phyloP scores from a whole-genome alignment of 352 stramenopile genomes.

The Globisporangium splendens region DNA sequence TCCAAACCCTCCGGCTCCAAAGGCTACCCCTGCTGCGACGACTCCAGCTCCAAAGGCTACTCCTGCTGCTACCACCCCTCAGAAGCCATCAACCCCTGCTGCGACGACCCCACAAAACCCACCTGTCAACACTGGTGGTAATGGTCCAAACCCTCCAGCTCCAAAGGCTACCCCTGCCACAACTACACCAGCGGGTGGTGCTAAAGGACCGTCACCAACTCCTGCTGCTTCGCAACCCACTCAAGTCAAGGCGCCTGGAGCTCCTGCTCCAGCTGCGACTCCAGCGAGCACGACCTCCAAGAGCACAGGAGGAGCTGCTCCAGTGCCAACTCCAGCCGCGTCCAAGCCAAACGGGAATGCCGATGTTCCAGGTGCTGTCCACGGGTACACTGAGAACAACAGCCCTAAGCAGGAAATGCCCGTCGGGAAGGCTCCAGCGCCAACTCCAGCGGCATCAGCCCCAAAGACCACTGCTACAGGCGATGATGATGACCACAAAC shows the following conservation, averaged over 20 bases:
- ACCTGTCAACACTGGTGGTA: no score
- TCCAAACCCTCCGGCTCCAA: not conserved
- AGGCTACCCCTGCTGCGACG: not conserved
- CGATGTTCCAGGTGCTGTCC: conserved; percentile 9
- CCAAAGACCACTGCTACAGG: conserved; percentile 5
- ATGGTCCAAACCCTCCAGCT: not conserved
- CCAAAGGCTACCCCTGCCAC: not conserved
- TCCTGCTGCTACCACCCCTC: not conserved
- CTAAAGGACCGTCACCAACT: not conserved
- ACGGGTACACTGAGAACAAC: conserved; percentile 8
- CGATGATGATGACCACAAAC: conserved; percentile 8
- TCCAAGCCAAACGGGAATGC: conserved; percentile 8
- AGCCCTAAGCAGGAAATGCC: conserved; percentile 6
- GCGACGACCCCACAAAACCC: not conserved
- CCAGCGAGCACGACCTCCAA: not conserved
- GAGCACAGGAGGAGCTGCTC: not conserved
- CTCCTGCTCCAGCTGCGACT: conserved; percentile 6
- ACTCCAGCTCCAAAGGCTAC: conserved; percentile 1
- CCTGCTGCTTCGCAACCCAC: no score
- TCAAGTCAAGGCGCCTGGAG: no score
- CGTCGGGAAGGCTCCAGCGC: not conserved
- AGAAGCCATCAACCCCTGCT: conserved; percentile 1
- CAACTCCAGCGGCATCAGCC: conserved; percentile 8
- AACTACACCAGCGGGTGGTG: conserved; percentile 1
- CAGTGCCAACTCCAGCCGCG: conserved; percentile 2